Evolutionary conservation across 208 protist genomes (phyloP), one percentile per base, ranked within the genome.

Genomic region (Trichomonas tenax): DNA sequence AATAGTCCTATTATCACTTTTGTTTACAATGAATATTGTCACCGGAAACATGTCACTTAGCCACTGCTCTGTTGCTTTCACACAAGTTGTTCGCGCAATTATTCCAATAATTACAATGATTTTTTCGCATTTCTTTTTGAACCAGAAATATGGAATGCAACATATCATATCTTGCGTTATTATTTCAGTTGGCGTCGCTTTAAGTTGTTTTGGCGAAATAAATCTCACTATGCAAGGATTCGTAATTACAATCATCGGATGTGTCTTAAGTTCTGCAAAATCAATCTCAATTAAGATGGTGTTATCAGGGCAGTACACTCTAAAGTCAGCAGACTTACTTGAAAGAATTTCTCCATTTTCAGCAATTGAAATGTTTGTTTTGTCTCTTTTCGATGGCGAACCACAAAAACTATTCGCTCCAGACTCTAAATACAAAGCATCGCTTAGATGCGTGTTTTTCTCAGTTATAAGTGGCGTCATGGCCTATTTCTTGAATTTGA

Each of bases 101-200:
- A 93, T 93, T 38, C 86, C 86, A 34, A 34, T 93, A 17, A 93
- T 93, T 38, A 93, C 86, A 34, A 93, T 93, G 86, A 36, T 93
- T 38, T 38, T 93, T 14, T 93, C 86, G 0, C 2, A 49, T 44
- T 48, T 93, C 41, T 93, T 93, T 51, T 38, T 93, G 8, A 48
- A 51, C 0, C 40, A 34, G 44, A 34, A 93, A 41, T 93, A 93
- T 51, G 21, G 40, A 34, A 34, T 51, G 41, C 11, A 34, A 34
- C 86, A 58, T 34, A 48, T 34, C 34, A 10, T 93, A 49, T 93
- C 86, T 6, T 93, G 86, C 31, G 6, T 93, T 0, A 44, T 93
- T 38, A 93, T 93, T 36, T 93, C 40, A 0, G 46, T 93, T 51
- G 86, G 86, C 4, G 86, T 93, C 46, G 86, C 86, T 38, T 51